Conservation (phyloP, 2,329 filamentous ascomycete genomes). For the Venturia effusa region DNA sequence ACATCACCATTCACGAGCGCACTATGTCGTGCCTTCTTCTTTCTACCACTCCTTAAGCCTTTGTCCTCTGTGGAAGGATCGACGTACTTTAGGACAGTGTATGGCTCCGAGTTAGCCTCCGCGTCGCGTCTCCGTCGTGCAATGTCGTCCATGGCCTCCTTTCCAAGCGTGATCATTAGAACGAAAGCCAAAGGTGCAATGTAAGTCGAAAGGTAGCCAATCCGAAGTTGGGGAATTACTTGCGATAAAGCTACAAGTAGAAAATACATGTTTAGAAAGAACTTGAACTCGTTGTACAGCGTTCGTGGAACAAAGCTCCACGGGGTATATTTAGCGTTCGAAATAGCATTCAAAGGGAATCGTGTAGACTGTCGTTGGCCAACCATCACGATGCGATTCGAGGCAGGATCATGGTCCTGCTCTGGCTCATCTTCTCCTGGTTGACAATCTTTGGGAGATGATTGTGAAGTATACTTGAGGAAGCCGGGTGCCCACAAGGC, state of each 20-base stretch:
- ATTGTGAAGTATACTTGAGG: slow-evolving; percentile 35
- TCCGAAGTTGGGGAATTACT: slow-evolving; percentile 76
- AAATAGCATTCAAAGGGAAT: slow-evolving; percentile 84
- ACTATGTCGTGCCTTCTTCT: slow-evolving; percentile 19
- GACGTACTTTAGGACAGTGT: slow-evolving; percentile 64
- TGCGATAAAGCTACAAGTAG: slow-evolving; percentile 90
- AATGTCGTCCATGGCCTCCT: slow-evolving; percentile 93
- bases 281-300: slow-evolving; percentile 97
- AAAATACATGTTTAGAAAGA: slow-evolving; percentile 99
- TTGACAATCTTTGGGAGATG: not conserved
- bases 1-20: slow-evolving; percentile 5
- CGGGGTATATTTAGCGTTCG: slow-evolving; percentile 95
- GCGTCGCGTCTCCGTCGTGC: slow-evolving; percentile 74
- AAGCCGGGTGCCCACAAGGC: slow-evolving; percentile 57
- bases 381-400: slow-evolving; percentile 65
- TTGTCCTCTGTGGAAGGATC: slow-evolving; percentile 25
- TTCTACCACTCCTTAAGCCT: not conserved
- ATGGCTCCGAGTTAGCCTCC: slow-evolving; percentile 88
- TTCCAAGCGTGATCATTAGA: slow-evolving; percentile 80
- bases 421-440: slow-evolving; percentile 9
- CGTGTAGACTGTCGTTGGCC: slow-evolving; percentile 61
- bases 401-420: slow-evolving; percentile 43
- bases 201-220: slow-evolving; percentile 92
- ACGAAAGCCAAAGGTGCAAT: slow-evolving; percentile 89
- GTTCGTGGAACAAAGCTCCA: slow-evolving; percentile 91